Percentiles rank a stretch among this genome's conserved stretches.
phyloP scores from a whole-genome alignment of 345 rosid species.

The Physaria fendleri region DNA sequence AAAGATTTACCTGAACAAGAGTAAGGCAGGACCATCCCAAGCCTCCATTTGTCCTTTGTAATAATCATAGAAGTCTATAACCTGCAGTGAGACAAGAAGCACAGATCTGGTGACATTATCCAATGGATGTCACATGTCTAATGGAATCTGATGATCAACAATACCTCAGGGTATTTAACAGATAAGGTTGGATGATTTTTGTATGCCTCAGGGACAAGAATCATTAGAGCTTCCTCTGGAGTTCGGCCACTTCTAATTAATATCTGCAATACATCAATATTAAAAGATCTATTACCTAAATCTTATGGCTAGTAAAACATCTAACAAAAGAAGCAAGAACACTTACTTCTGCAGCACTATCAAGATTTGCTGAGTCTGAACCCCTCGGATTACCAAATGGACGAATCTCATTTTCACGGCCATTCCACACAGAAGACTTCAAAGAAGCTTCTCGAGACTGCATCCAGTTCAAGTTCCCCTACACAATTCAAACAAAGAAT shows the following conservation, averaged over 20 bases:
- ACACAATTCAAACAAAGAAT: conserved; percentile 12
- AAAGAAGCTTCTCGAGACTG: conserved; percentile 89
- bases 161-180: conserved; percentile 90
- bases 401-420: conserved; percentile 92
- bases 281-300: neutral
- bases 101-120: neutral
- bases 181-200: conserved; percentile 87
- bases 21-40: conserved; percentile 99
- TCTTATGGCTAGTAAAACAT: neutral
- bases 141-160: neutral
- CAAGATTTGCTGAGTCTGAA: conserved; percentile 97
- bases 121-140: neutral
- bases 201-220: conserved; percentile 99
- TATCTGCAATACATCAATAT: conserved; percentile 40
- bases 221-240: conserved; percentile 94
- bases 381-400: conserved; percentile 94
- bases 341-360: conserved; percentile 93
- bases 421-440: conserved; percentile 91
- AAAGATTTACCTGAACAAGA: conserved; percentile 71
- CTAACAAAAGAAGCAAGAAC: neutral
- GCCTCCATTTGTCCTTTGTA: conserved; percentile 99
- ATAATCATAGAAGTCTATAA: conserved; percentile 85
- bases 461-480: conserved; percentile 99
- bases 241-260: conserved; percentile 84
- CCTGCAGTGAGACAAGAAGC: conserved; percentile 37